These are phyloP conservation scores for Tulasnella calospora DNA, from an alignment of 768 basidiomycete species.

Conservation along the genomic window DNA sequence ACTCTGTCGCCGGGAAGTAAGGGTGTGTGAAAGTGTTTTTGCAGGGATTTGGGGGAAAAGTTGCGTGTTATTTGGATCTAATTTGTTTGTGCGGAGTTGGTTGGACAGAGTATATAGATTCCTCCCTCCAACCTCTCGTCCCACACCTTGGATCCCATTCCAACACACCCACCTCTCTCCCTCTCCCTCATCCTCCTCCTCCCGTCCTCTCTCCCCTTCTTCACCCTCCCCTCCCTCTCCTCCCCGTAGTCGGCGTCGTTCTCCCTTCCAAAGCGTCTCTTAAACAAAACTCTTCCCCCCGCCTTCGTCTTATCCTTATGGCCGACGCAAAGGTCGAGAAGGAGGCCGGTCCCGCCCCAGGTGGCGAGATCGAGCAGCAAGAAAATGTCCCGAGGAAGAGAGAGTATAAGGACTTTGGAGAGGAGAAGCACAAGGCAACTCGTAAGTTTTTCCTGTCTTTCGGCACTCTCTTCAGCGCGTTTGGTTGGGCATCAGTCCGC, in stretches of 20 bases:
- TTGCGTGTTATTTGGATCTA: not conserved
- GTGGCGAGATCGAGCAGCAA: conserved; percentile 20
- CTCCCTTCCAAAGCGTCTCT: conserved; percentile 23
- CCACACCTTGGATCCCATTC: conserved; percentile 7
- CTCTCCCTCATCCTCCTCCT: conserved; percentile 18
- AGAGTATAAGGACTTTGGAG: conserved; percentile 83
- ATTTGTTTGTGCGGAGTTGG: not conserved
- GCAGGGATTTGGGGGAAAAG: not conserved
- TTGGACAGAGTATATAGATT: not conserved
- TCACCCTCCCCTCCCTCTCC: conserved; percentile 22
- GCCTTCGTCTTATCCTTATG: not conserved
- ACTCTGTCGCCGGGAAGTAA: not conserved
- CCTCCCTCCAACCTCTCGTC: conserved; percentile 1
- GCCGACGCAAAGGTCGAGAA: conserved; percentile 26
- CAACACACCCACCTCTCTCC: conserved; percentile 14
- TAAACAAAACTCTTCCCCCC: not conserved
- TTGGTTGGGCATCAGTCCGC: not conserved
- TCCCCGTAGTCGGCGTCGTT: conserved; percentile 22
- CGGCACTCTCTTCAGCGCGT: not conserved
- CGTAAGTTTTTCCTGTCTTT: conserved; percentile 46
- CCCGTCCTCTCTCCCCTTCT: conserved; percentile 19
- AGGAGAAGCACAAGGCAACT: conserved; percentile 61
- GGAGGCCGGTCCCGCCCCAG: conserved; percentile 31
- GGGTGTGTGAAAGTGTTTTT: not conserved
- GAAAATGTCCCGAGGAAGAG: conserved; percentile 53